Conservation (phyloP, 805 yeast species). For the Saturnispora sanitii region DNA sequence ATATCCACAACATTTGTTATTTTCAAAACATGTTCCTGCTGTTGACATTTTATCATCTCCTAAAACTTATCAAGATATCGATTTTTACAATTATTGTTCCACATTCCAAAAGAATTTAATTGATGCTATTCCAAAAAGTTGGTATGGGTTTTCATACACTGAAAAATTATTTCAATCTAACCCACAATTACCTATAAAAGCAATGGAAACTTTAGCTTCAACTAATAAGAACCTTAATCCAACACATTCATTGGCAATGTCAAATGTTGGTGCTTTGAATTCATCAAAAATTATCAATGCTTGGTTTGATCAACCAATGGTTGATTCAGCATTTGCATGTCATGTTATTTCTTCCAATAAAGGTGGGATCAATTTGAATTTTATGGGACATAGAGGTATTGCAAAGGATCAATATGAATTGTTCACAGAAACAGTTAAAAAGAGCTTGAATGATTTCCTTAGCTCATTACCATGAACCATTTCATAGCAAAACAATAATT, state of each 20-base stretch:
- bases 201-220: slow-evolving; percentile 2
- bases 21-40: slow-evolving; percentile 6
- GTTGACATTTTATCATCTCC: background rate
- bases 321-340: slow-evolving; percentile 10
- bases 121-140: slow-evolving; percentile 1
- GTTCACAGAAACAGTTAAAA: background rate
- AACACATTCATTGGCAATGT: slow-evolving; percentile 6
- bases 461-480: background rate
- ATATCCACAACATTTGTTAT: slow-evolving; percentile 6
- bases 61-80: background rate
- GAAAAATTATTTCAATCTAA: slow-evolving; percentile 1
- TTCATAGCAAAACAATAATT: background rate
- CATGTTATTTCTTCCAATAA: slow-evolving; percentile 3
- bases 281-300: background rate
- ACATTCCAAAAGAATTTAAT: slow-evolving; percentile 5
- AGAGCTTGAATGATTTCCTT: background rate
- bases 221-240: slow-evolving; percentile 6
- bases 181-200: background rate
- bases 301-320: slow-evolving; percentile 13
- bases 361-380: slow-evolving; percentile 3
- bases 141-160: slow-evolving; percentile 1
- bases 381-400: background rate
- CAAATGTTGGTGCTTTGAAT: slow-evolving; percentile 8
- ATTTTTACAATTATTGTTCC: background rate
- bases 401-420: background rate